Evolutionary conservation across 2,329 filamentous ascomycete genomes (phyloP), one percentile per base, ranked within the genome.

Genomic region (Xylaria hypoxylon): DNA sequence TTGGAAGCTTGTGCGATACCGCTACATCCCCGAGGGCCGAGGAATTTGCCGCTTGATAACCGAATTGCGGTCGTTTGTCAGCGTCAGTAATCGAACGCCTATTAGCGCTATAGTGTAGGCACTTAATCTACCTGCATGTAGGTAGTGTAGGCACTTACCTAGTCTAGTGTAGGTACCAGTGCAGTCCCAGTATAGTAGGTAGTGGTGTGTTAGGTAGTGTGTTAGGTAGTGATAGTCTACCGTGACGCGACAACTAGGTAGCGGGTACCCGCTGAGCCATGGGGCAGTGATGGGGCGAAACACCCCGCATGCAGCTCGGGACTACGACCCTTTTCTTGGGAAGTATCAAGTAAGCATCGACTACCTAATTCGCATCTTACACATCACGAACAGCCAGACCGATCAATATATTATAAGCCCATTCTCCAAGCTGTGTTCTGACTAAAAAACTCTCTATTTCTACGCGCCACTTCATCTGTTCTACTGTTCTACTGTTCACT

Each of bases 11-110:
- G n/a, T 53, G 17, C 26, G 33, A 59, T 48, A 47, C 48, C 53
- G 56, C 50, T 59, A 40, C 13, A 51, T 63, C 59, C 56, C 65
- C 65, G 65, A 67, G 65, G 61, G 22, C 65, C 65, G 65, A 64
- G 65, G 60, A 57, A 26, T 52, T 57, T 28, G 42, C 38, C 22
- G 53, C 35, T 51, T 57, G 45, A 31, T 57, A 42, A 24, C 59
- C 59, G 55, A 63, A 31, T 40, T 50, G 55, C 26, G 35, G 26
- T 3, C 6, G 58, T 68, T 68, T 68, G 66, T 68, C 66, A 68
- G 66, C 66, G 62, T 48, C 63, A 59, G 66, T 68, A 40, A 68
- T 68, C 53, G 38, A 64, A 15, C 26, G 22, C 33, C 51, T 28
- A 7, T 45, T 59, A 59, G 61, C 61, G 60, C 53, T 40, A 38